phyloP scores from a whole-genome alignment of 331 rosid genomes.

The Prunus yedoensis region DNA sequence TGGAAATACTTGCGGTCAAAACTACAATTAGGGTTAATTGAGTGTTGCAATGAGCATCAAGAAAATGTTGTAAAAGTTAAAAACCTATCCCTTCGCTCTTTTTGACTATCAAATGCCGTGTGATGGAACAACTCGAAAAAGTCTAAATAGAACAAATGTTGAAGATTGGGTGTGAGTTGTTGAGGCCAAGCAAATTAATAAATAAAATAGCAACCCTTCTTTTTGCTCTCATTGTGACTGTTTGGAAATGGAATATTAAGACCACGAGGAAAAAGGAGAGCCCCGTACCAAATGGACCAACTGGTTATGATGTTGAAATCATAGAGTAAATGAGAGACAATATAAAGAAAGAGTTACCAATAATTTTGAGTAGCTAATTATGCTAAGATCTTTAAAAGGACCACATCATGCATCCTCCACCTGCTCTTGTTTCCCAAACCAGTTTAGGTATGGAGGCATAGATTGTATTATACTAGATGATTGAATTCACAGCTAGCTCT shows the following conservation, averaged over 20 bases:
- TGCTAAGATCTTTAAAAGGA: slow-evolving; percentile 25
- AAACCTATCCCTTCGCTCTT: not conserved
- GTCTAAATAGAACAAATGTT: slow-evolving; percentile 10
- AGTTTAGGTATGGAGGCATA: slow-evolving; percentile 1
- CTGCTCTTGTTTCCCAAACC: slow-evolving; percentile 24
- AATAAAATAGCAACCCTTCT: not conserved
- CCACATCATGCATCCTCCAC: slow-evolving; percentile 21
- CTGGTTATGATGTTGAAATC: slow-evolving; percentile 9
- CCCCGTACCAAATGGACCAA: not conserved
- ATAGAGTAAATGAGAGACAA: slow-evolving; percentile 25
- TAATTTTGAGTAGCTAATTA: slow-evolving; percentile 19
- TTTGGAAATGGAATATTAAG: slow-evolving; percentile 11
- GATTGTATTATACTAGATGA: not conserved
- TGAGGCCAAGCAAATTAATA: not conserved
- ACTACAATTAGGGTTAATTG: not conserved
- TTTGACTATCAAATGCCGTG: slow-evolving; percentile 37
- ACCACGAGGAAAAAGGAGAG: not conserved
- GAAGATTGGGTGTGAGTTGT: not conserved
- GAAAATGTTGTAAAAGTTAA: not conserved
- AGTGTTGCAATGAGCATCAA: not conserved
- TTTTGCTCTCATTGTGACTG: not conserved
- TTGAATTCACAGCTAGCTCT: too few species aligned
- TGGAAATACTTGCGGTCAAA: not conserved
- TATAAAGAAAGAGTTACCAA: not conserved
- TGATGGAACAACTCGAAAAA: slow-evolving; percentile 19